A percentile compares a stretch with the other conserved stretches of the same genome.
Evolutionary conservation across 257 asterid genomes (phyloP).

Genomic region (Thymus mandschuricus): DNA sequence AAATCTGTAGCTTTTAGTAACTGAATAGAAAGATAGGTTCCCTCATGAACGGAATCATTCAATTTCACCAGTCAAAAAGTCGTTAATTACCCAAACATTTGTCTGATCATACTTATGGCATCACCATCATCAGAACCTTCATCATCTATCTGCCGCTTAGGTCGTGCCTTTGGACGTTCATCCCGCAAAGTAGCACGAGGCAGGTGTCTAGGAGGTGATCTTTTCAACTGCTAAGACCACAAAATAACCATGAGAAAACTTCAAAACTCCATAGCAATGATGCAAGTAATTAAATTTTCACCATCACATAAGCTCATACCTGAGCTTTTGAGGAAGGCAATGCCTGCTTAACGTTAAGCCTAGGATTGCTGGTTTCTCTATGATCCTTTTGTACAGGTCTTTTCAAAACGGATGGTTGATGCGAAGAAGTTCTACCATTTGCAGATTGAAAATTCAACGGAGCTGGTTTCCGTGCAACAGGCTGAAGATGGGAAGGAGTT

Average conservation of each 20-base stretch:
- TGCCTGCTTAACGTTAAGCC: slow-evolving; percentile 42
- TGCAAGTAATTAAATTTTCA: neutral
- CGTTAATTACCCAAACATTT: slow-evolving; percentile 62
- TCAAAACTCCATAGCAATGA: neutral
- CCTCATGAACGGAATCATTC: neutral
- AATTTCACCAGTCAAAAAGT: neutral
- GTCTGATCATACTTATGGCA: slow-evolving; percentile 56
- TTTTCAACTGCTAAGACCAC: slow-evolving; percentile 49
- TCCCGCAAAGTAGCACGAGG: slow-evolving; percentile 43
- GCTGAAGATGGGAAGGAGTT: slow-evolving; percentile 34
- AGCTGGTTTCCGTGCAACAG: slow-evolving; percentile 39
- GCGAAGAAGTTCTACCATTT: slow-evolving; percentile 37
- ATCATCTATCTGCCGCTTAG: slow-evolving; percentile 41
- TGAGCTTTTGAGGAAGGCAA: slow-evolving; percentile 52
- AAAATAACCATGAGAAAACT: neutral
- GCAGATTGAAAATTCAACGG: slow-evolving; percentile 37
- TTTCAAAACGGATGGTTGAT: slow-evolving; percentile 48
- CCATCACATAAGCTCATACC: slow-evolving; percentile 34
- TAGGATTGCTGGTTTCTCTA: slow-evolving; percentile 54
- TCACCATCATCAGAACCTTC: slow-evolving; percentile 52
- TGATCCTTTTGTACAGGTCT: slow-evolving; percentile 47
- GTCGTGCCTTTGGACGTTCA: slow-evolving; percentile 56
- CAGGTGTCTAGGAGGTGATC: slow-evolving; percentile 45
- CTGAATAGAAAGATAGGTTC: neutral
- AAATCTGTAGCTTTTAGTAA: neutral